These are phyloP conservation scores for Phytopythium oedochilum DNA, from an alignment of 352 stramenopile species.

Conservation along the genomic window DNA sequence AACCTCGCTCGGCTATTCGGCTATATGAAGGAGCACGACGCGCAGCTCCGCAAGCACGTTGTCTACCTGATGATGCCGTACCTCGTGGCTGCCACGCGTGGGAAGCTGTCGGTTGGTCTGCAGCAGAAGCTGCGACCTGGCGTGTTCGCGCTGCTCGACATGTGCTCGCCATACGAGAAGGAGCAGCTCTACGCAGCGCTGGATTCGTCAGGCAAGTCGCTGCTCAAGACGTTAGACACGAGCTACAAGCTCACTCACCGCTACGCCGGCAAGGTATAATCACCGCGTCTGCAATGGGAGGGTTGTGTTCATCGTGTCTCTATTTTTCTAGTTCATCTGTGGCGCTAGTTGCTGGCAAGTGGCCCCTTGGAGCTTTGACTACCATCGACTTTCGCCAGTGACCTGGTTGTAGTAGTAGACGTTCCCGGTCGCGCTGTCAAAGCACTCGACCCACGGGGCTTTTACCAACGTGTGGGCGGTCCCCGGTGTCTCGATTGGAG, in stretches of 20 bases:
- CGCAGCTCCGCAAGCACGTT: slow-evolving; percentile 79
- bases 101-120: slow-evolving; percentile 45
- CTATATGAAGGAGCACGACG: slow-evolving; percentile 82
- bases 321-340: not conserved
- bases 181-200: slow-evolving; percentile 81
- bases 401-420: slow-evolving; percentile 73
- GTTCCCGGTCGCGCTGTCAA: slow-evolving; percentile 44
- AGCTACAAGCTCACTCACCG: slow-evolving; percentile 86
- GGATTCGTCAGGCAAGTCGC: slow-evolving; percentile 75
- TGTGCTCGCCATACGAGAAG: slow-evolving; percentile 83
- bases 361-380: slow-evolving; percentile 7
- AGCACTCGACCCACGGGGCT: slow-evolving; percentile 49
- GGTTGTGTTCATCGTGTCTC: slow-evolving; percentile 6
- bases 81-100: slow-evolving; percentile 51
- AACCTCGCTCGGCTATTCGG: slow-evolving; percentile 83
- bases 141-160: slow-evolving; percentile 75
- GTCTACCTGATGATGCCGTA: slow-evolving; percentile 79
- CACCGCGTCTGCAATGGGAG: not conserved
- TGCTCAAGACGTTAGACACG: slow-evolving; percentile 82
- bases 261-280: slow-evolving; percentile 82
- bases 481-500: not conserved
- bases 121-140: slow-evolving; percentile 70
- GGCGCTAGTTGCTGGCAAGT: not conserved
- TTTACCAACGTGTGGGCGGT: not conserved
- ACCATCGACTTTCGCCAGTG: slow-evolving; percentile 72